Conservation (phyloP, 768 basidiomycete genomes). For the Mycena indigotica region DNA sequence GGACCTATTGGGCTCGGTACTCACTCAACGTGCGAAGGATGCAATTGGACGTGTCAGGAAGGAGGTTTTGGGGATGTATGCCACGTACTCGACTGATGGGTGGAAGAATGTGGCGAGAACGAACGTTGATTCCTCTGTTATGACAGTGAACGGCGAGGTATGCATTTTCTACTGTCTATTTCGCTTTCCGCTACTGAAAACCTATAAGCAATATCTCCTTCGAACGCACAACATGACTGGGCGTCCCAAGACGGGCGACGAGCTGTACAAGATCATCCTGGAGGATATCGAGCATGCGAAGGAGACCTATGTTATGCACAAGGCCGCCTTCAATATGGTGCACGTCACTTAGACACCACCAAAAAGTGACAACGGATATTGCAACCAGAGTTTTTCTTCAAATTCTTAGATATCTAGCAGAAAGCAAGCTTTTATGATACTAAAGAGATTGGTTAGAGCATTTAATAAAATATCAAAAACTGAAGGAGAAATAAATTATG, state of each 20-base stretch:
- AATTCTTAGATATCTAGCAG: no score
- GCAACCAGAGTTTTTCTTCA: no score
- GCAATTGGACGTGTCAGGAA: conserved; percentile 6
- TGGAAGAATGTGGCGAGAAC: conserved; percentile 34
- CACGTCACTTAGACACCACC: no score
- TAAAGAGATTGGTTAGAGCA: no score
- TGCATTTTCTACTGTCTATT: conserved; percentile 18
- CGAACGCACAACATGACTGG: conserved; percentile 26
- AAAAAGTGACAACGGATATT: no score
- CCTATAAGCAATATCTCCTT: conserved; percentile 22
- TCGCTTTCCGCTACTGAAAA: neutral
- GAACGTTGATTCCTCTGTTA: conserved; percentile 26
- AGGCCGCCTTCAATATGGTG: no score
- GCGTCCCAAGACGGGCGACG: conserved; percentile 28
- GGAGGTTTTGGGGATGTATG: conserved; percentile 23
- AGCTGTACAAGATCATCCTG: conserved; percentile 26
- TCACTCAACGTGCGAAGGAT: neutral
- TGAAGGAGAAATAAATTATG: no score
- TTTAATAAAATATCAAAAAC: no score
- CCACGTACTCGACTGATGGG: conserved; percentile 32
- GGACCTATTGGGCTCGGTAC: conserved; percentile 7
- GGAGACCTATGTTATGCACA: conserved; percentile 16
- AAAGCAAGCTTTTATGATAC: no score
- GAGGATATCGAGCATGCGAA: conserved; percentile 27
- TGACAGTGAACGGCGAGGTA: conserved; percentile 25